These are phyloP conservation scores for Williopsis jadinii DNA, from an alignment of 1,139 yeast species.

Conservation along the genomic window DNA sequence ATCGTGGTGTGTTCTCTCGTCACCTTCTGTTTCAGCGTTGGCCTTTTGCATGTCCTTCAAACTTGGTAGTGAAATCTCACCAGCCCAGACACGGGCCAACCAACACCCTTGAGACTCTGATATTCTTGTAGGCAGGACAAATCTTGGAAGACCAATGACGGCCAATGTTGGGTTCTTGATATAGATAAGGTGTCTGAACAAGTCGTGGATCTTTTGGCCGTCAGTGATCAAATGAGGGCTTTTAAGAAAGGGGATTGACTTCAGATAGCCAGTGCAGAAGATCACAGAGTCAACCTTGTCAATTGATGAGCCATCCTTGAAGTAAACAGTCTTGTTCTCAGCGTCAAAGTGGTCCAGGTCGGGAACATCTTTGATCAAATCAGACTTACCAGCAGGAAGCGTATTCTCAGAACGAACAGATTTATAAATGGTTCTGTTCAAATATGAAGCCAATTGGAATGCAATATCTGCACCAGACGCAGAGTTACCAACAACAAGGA, in stretches of 20 bases:
- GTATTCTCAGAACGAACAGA: conserved; percentile 19
- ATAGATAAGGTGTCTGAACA: conserved; percentile 19
- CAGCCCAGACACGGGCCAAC: conserved; percentile 25
- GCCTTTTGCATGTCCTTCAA: conserved; percentile 20
- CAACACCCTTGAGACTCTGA: conserved; percentile 26
- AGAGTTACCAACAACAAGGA: conserved; percentile 37
- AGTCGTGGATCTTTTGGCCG: conserved; percentile 18
- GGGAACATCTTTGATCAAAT: conserved; percentile 17
- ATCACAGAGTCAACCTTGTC: conserved; percentile 32
- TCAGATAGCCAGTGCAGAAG: conserved; percentile 42
- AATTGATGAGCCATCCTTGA: conserved; percentile 29
- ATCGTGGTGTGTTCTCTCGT: conserved; percentile 21
- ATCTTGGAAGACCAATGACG: conserved; percentile 24
- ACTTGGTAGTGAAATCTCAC: conserved; percentile 17
- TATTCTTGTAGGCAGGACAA: conserved; percentile 23
- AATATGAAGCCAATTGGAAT: conserved; percentile 16
- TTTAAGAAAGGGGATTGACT: conserved; percentile 32
- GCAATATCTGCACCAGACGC: conserved; percentile 39
- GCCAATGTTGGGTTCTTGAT: conserved; percentile 38
- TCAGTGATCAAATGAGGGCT: conserved; percentile 23
- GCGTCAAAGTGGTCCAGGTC: conserved; percentile 31
- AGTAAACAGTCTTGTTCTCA: conserved; percentile 14
- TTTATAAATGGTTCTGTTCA: conserved; percentile 21
- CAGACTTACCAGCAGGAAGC: conserved; percentile 31
- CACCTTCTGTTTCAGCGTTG: conserved; percentile 11